Percentiles rank a stretch among this genome's conserved stretches.
phyloP scores from a whole-genome alignment of 768 basidiomycete genomes.

The Termitomyces sp. region DNA sequence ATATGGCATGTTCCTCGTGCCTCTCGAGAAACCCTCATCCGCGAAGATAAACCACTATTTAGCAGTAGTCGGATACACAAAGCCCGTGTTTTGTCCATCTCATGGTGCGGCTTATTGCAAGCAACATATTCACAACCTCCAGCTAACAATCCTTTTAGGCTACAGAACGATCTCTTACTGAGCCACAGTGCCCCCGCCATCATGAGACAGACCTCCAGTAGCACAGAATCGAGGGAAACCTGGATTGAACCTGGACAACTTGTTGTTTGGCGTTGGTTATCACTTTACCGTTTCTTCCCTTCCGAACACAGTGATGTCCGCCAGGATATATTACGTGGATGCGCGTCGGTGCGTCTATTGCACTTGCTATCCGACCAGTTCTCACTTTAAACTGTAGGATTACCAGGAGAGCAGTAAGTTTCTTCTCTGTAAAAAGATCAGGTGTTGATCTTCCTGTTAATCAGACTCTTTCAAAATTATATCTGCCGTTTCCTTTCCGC shows the following conservation, averaged over 20 bases:
- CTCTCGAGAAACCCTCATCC: conserved; percentile 31
- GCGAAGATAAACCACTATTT: conserved; percentile 77
- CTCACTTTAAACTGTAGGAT: conserved; percentile 38
- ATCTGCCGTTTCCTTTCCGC: conserved; percentile 42
- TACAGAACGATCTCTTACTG: conserved; percentile 48
- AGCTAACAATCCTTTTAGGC: conserved; percentile 34
- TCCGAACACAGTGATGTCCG: conserved; percentile 24
- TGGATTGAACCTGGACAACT: conserved; percentile 46
- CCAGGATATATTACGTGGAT: conserved; percentile 45
- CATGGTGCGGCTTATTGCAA: conserved; percentile 39
- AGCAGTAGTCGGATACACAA: conserved; percentile 63
- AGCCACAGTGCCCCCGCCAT: conserved; percentile 51
- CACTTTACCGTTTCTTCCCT: conserved; percentile 61
- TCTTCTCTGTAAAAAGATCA: not conserved
- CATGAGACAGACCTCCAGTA: conserved; percentile 27
- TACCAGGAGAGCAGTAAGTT: conserved; percentile 70
- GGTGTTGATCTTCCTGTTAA: not conserved
- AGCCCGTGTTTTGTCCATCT: conserved; percentile 56
- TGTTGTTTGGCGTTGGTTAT: conserved; percentile 66
- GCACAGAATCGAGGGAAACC: conserved; percentile 19
- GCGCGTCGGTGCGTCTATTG: conserved; percentile 46
- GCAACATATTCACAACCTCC: not conserved
- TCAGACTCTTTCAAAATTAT: conserved; percentile 65
- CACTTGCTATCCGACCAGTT: not conserved
- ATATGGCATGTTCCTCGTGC: conserved; percentile 60